Evolutionary conservation across 441 rosid genomes (phyloP), one percentile per base, ranked within the genome.

Genomic region (Eutrema salsugineum): DNA sequence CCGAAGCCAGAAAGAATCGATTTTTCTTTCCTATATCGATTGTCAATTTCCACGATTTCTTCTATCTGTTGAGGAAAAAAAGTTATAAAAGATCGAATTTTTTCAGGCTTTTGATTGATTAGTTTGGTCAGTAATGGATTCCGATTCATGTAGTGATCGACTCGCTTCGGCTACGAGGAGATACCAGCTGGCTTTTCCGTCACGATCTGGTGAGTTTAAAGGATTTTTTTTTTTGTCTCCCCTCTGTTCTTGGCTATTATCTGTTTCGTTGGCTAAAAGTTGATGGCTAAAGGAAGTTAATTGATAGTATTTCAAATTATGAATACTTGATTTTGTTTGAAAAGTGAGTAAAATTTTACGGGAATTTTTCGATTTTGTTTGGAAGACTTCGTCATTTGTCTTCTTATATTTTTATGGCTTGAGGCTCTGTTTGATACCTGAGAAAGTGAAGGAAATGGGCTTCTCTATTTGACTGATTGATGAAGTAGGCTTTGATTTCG

Each of bases 101-200:
- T 27, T 16, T 5, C 24, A 36, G 38, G 36, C 1, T 42, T 50
- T 63, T 32, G 39, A 16, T 54, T 54, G 30, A 36, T 10, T 53
- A 22, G 46, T 36, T 46, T 66, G n/a, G 39, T 39, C 20, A 90
- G 71, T 6, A 77, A 94, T 95, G 99, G 98, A 95, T 79, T 91
- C 93, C 59, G 96, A 95, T 79, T 88, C 98, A 32, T 89, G 93
- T 96, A 92, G 85, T 76, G 81, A 82, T 77, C 96, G 91, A 81
- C 89, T 92, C 51, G 87, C 97, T 72, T 92, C 90, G 17, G 88
- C 90, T 71, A 81, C 98, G 3, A 92, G 79, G 84, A 81, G 98
- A 75, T 92, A 90, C 77, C 96, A 90, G 78, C 82, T 93, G 1
- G 84, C 90, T 77, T 88, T 70, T 27, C 65, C 51, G 6, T 84